Evolutionary conservation across 208 protist species (phyloP).

Genomic region (Acanthamoeba royreba): DNA sequence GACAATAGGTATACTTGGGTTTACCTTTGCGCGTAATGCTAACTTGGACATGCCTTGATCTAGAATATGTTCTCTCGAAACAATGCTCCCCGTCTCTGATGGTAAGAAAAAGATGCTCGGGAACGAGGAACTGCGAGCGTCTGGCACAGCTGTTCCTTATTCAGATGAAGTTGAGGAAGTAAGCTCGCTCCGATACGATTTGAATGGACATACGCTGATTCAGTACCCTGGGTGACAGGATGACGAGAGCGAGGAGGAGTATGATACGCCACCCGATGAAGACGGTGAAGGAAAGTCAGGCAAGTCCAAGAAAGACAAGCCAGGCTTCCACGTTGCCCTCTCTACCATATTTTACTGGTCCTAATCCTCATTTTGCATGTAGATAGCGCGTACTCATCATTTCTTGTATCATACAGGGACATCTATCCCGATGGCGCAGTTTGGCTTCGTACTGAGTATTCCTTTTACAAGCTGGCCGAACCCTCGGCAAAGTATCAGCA

Average conservation of each 20-base stretch:
- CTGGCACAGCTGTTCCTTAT: neutral
- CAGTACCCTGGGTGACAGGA: neutral
- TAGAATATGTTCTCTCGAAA: neutral
- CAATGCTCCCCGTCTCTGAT: neutral
- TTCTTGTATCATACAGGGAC: neutral
- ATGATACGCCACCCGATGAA: neutral
- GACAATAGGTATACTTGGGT: neutral
- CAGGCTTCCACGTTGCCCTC: neutral
- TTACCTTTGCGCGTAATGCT: neutral
- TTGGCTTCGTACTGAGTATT: neutral
- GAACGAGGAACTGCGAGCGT: neutral
- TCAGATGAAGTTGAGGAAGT: neutral
- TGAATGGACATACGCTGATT: too few species aligned
- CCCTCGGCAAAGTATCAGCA: neutral
- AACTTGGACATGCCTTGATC: neutral
- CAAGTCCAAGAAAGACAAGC: neutral
- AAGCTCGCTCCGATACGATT: too few species aligned
- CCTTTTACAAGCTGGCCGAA: slow-evolving; percentile 16
- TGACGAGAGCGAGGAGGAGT: neutral
- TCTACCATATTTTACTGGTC: neutral
- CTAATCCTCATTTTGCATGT: neutral
- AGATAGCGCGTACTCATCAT: neutral
- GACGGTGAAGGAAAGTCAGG: neutral
- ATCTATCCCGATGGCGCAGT: neutral
- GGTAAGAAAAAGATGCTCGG: neutral